Evolutionary conservation across 257 asterid genomes (phyloP).

Genomic region (Solanum bukasovii): DNA sequence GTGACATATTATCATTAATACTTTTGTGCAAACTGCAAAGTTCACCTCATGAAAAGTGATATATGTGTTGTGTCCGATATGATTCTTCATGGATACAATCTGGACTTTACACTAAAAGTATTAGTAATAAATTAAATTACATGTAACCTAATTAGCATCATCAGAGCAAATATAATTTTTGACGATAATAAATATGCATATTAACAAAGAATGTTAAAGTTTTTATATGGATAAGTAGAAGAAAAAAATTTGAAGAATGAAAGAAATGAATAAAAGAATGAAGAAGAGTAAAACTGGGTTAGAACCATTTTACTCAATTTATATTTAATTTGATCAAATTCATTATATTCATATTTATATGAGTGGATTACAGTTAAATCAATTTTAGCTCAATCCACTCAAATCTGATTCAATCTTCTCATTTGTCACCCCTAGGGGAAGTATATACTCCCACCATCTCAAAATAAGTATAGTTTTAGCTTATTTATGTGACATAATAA

Average conservation of each 20-base stretch:
- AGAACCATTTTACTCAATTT: neutral
- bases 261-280: neutral
- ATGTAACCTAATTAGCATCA: neutral
- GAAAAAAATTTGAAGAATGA: neutral
- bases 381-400: neutral
- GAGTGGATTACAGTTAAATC: neutral
- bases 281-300: neutral
- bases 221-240: no score
- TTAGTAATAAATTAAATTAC: neutral
- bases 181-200: no score
- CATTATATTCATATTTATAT: no score
- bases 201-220: no score
- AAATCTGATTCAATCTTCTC: neutral
- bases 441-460: rapidly evolving
- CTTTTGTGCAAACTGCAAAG: neutral
- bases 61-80: neutral
- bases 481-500: no score
- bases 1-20: neutral
- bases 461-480: rapidly evolving
- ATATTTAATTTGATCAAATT: no score
- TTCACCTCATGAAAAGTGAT: neutral
- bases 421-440: neutral
- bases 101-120: neutral
- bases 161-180: no score
- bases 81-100: neutral